Evolutionary conservation across 176 grass and related monocot genomes (phyloP).

Genomic region (Cenchrus americanus): DNA sequence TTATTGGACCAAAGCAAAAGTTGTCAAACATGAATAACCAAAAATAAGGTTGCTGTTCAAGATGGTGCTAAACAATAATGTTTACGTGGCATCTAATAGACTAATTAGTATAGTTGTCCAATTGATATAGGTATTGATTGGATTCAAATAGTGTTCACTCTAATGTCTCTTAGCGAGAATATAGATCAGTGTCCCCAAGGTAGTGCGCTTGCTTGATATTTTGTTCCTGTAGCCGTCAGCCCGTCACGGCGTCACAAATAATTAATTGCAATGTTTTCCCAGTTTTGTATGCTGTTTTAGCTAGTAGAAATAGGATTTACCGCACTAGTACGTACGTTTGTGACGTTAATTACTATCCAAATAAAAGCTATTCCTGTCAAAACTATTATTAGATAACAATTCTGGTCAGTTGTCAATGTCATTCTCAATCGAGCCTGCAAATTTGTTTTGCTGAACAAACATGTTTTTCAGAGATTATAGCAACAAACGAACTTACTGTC

Average conservation of each 20-base stretch:
- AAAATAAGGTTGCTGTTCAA: background rate
- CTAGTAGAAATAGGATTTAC: background rate
- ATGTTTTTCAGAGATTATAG: too few relatives aligned
- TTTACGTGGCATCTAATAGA: background rate
- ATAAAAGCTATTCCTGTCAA: background rate
- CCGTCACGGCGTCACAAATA: too few relatives aligned
- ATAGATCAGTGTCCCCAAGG: background rate
- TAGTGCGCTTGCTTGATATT: background rate
- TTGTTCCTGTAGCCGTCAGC: too few relatives aligned
- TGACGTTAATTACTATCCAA: background rate
- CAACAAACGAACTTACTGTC: too few relatives aligned
- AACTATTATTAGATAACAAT: too few relatives aligned
- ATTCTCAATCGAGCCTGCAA: too few relatives aligned
- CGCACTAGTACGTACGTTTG: background rate
- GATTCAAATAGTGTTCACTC: background rate
- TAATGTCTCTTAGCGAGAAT: background rate
- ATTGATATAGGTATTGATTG: background rate
- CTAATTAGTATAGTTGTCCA: background rate
- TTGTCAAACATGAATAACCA: background rate
- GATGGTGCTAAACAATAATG: background rate
- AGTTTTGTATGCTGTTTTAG: background rate
- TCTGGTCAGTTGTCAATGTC: too few relatives aligned
- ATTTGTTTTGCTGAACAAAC: too few relatives aligned
- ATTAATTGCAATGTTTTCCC: background rate
- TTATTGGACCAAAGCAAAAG: slow-evolving; percentile 1